Conservation (phyloP, 1,139 yeast species). For the Zygosaccharomyces sapae region DNA sequence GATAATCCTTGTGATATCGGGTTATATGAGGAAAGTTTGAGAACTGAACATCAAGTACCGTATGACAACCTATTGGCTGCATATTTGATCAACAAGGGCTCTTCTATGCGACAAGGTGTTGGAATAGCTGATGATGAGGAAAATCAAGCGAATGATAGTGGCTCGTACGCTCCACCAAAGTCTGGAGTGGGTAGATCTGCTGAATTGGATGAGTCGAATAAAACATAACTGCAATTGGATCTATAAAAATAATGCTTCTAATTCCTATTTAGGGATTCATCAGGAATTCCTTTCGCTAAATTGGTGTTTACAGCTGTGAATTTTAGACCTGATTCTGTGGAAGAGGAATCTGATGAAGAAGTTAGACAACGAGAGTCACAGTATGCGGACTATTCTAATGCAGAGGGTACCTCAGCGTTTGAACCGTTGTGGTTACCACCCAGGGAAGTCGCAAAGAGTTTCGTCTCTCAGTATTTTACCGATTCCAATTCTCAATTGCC, state of each 20-base stretch:
- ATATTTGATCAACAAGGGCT: slow-evolving; percentile 25
- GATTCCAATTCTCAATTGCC: slow-evolving; percentile 82
- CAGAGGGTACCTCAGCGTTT: slow-evolving; percentile 18
- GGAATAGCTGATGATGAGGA: slow-evolving; percentile 5
- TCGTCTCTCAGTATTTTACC: slow-evolving; percentile 65
- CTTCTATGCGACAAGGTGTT: slow-evolving; percentile 24
- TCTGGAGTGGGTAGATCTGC: slow-evolving; percentile 9
- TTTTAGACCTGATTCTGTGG: slow-evolving; percentile 42
- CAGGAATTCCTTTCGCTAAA: slow-evolving; percentile 69
- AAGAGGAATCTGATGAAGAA: slow-evolving; percentile 24
- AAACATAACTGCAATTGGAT: slow-evolving; percentile 23
- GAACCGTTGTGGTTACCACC: slow-evolving; percentile 50
- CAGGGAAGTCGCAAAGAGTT: slow-evolving; percentile 62
- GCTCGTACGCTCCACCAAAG: neutral
- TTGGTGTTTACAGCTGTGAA: slow-evolving; percentile 73
- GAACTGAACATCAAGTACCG: slow-evolving; percentile 20
- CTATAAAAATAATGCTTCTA: slow-evolving; percentile 34
- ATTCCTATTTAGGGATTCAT: slow-evolving; percentile 48
- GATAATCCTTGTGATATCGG: slow-evolving; percentile 26
- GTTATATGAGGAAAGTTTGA: slow-evolving; percentile 19
- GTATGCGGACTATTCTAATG: slow-evolving; percentile 20
- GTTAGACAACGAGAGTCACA: slow-evolving; percentile 25
- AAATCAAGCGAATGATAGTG: neutral
- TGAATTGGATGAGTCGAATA: slow-evolving; percentile 27
- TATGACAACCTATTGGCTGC: slow-evolving; percentile 22